Percentiles rank a stretch among this genome's conserved stretches.
Conservation (phyloP, 176 grass and related monocot species). For the Juncus effusus region DNA sequence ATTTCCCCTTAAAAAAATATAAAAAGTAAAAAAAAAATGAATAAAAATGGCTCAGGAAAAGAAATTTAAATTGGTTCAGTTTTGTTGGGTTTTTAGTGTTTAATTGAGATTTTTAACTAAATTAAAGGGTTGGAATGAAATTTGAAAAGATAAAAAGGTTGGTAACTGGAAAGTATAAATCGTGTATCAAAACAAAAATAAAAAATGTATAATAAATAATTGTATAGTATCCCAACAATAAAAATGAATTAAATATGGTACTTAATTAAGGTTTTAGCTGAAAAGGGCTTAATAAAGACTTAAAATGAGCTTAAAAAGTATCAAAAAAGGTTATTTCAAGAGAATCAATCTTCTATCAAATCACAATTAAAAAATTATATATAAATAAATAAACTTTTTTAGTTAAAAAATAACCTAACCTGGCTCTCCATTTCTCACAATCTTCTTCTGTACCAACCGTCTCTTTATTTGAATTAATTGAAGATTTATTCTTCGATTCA, state of each 20-base stretch:
- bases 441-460: not conserved
- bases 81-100: too few relatives aligned
- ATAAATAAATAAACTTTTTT: not conserved
- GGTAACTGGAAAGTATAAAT: too few relatives aligned
- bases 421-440: conserved; percentile 16
- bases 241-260: not conserved
- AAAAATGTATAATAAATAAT: too few relatives aligned
- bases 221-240: not conserved
- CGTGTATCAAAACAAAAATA: too few relatives aligned
- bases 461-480: not conserved
- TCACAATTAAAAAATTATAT: not conserved
- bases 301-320: not conserved
- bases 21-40: conserved; percentile 30
- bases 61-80: not conserved
- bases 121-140: too few relatives aligned
- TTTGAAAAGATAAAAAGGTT: too few relatives aligned
- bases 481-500: not conserved
- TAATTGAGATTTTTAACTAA: too few relatives aligned
- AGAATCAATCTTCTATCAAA: too few relatives aligned
- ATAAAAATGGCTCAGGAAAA: conserved; percentile 13
- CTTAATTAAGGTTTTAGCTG: not conserved
- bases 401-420: conserved; percentile 12
- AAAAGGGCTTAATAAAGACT: conserved; percentile 1
- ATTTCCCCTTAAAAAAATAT: conserved; percentile 57
- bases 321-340: too few relatives aligned